Base-by-base conservation (phyloP, 2,329 filamentous ascomycete species). In the Fusarium sp. region DNA sequence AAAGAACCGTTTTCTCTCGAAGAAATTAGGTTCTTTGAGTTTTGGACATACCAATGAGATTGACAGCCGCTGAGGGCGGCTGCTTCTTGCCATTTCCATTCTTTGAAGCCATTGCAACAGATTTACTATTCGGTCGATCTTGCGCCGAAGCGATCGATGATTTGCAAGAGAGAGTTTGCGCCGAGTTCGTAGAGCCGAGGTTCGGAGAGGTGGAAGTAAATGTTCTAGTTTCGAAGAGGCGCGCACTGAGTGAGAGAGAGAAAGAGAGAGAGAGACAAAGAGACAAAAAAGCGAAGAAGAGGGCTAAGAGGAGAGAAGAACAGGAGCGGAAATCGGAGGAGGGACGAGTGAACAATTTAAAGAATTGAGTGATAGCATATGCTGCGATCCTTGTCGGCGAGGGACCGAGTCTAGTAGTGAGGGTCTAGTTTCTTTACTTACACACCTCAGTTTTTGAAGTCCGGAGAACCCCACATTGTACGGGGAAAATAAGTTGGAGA, bases 41-140 rank as follows among this genome's bases (percentile, higher is more conserved):
- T 65, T 58, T 48, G 21, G 70, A 76, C 86, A 74, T 85, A 96
- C 93, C 93, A 75, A 97, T 94, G 75, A 98, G 82, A 80, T 97
- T 97, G 46, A 92, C 94, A 42, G 94, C 94, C 67, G 90, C 92
- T 56, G 94, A 94, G 62, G 94, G 88, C 74, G 92, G 91, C 83
- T 91, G 88, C 83, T 91, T 95, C 82, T 84, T 78, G 58, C 72
- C 75, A 53, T 76, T 74, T 46, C 64, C 52, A 31, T 60, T 54
- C 72, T 73, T 58, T 69, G 63, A 72, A 70, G 79, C 71, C 79
- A 81, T 81, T 65, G 63, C 69, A 63, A 65, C 48, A 6, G 36
- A 61, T 39, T 25, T 31, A 21, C 46, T 58, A 31, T n/a, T 43
- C 46, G 25, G 18, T 27, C 47, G 17, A 41, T 45, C n/a, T 45